Percentiles rank a stretch among this genome's conserved stretches.
phyloP scores from a whole-genome alignment of 2,329 filamentous ascomycete genomes.

The Aspergillus glaucus region DNA sequence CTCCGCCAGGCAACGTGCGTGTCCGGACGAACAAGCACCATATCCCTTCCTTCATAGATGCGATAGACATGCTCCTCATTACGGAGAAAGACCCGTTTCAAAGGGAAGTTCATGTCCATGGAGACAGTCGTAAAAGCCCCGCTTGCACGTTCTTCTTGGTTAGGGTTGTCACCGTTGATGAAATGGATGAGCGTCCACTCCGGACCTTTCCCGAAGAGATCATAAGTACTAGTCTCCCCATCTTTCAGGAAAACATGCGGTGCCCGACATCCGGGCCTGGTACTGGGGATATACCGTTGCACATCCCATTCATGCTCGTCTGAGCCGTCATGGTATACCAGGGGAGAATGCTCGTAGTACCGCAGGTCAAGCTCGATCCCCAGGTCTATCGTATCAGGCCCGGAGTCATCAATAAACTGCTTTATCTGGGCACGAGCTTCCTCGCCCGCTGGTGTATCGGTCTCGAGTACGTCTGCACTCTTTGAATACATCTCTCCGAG shows the following conservation, averaged over 20 bases:
- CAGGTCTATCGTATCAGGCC: conserved; percentile 9
- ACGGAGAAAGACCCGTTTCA: conserved; percentile 4
- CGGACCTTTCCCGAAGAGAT: conserved; percentile 16
- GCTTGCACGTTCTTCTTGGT: background rate
- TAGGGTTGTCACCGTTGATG: background rate
- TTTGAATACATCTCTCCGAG: background rate
- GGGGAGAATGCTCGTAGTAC: conserved; percentile 10
- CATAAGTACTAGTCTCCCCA: conserved; percentile 19
- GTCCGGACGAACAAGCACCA: conserved; percentile 23
- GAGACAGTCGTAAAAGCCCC: background rate
- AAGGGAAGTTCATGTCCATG: conserved; percentile 1
- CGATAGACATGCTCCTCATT: conserved; percentile 14
- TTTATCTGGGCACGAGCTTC: background rate
- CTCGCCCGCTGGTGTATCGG: background rate
- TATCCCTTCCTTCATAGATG: conserved; percentile 18
- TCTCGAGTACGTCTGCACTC: background rate
- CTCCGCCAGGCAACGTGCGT: conserved; percentile 23
- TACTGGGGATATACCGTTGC: conserved; percentile 20
- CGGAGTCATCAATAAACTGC: conserved; percentile 1
- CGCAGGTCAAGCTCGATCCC: conserved; percentile 19
- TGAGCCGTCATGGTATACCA: conserved; percentile 9
- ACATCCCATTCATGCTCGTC: conserved; percentile 11
- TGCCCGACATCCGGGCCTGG: conserved; percentile 23
- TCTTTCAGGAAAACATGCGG: conserved; percentile 28
- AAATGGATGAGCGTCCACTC: conserved; percentile 19